A percentile compares a stretch with the other conserved stretches of the same genome.
phyloP scores from a whole-genome alignment of 2,329 filamentous ascomycete species.

The Paracorniculantispora psalliotae region DNA sequence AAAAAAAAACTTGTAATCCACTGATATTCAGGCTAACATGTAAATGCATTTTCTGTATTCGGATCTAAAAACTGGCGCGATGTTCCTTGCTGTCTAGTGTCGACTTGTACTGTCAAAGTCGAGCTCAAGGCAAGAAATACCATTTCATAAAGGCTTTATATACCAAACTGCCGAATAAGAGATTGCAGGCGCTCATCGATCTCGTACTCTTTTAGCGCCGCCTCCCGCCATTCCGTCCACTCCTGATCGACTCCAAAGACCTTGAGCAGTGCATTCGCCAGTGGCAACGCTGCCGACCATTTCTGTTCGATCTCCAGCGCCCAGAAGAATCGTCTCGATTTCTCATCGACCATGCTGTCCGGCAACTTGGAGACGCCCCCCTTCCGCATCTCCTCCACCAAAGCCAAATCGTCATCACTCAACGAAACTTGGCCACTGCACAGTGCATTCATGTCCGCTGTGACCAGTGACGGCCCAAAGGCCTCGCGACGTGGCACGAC shows the following conservation, averaged over 20 bases:
- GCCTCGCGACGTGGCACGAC: conserved; percentile 18
- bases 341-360: conserved; percentile 15
- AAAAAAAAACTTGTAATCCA: too few relatives aligned
- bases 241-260: conserved; percentile 15
- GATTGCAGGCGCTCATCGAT: conserved; percentile 12
- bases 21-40: too few relatives aligned
- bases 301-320: conserved; percentile 18
- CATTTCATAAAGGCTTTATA: too few relatives aligned
- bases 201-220: conserved; percentile 13
- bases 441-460: conserved; percentile 15
- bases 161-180: background rate
- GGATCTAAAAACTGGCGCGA: too few relatives aligned
- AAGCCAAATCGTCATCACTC: conserved; percentile 15
- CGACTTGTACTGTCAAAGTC: too few relatives aligned
- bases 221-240: conserved; percentile 14
- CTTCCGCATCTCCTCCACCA: conserved; percentile 14
- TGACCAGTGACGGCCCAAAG: conserved; percentile 17
- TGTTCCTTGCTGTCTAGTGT: too few relatives aligned
- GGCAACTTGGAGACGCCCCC: conserved; percentile 4
- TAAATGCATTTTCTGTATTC: too few relatives aligned
- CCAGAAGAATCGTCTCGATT: conserved; percentile 20
- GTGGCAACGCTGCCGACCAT: conserved; percentile 17
- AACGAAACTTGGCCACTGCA: conserved; percentile 15
- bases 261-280: conserved; percentile 19
- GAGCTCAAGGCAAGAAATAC: too few relatives aligned